Base-by-base conservation (phyloP, 257 asterid genomes). In the Solanum tarapatanum region DNA sequence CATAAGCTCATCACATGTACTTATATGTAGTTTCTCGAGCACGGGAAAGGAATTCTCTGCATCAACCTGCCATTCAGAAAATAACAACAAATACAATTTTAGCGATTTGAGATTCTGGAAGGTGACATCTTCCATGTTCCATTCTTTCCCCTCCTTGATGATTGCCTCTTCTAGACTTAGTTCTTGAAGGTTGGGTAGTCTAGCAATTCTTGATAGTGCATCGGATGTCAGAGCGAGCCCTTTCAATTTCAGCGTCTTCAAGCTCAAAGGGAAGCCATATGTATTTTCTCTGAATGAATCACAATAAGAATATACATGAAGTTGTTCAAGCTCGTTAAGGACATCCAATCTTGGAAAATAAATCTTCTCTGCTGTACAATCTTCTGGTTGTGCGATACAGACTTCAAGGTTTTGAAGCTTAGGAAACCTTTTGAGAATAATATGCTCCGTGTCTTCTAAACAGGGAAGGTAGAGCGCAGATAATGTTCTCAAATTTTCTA, bases 1-100 rank as follows among this genome's bases (percentile, higher is more conserved):
- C 17, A 11, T 76, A 11, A 39, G 60, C 83, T n/a, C 0, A 1
- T 1, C 0, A 23, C 32, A 75, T 3, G 1, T 1, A 1, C 0
- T 0, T 75, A 75, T 11, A 5, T 36, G 0, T 37, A 51, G 12
- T 2, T 0, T 10, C 68, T 60, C 43, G 17, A 41, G 14, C 8
- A 26, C 6, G 3, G 58, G 58, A 36, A 37, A 37, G 6, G 32
- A 76, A 11, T 75, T 11, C 4, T 75, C 33, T 75, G 11, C 83
- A 76, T 30, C 21, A 70, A 37, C 33, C 21, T 37, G 3, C 33
- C 58, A 76, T 23, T 37, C 8, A 6, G 58, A 76, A 37, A 76
- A 37, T 23, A 30, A 30, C 32, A 30, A 30, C 2, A 2, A 30
- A 23, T 0, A 0, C 11, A 75, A 23, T 75, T 0, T 11, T 23